These are phyloP conservation scores for Lactarius hengduanensis DNA, from an alignment of 768 basidiomycete species.

Conservation along the genomic window DNA sequence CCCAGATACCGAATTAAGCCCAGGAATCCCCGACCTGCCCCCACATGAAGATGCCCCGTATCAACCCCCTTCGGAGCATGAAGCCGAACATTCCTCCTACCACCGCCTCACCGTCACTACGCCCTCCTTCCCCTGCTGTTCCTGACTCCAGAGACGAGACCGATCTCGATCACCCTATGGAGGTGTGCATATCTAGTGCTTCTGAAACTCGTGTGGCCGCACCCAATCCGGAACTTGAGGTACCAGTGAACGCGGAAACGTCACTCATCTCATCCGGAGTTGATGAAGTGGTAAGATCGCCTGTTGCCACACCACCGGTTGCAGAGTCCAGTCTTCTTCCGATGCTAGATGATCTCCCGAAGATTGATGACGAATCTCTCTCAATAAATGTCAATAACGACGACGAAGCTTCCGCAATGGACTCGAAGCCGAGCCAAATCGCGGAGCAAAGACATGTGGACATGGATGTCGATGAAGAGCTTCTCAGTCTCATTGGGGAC, in stretches of 20 bases:
- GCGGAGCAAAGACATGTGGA: constrained; percentile 39
- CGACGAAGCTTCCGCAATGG: constrained; percentile 6
- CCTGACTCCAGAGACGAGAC: neutral
- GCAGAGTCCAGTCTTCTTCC: neutral
- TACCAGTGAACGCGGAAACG: constrained; percentile 1
- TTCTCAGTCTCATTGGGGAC: constrained; percentile 66
- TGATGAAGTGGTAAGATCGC: neutral
- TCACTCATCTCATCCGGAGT: neutral
- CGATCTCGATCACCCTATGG: neutral
- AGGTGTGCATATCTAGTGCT: neutral
- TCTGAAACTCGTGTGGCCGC: neutral
- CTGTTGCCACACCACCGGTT: neutral
- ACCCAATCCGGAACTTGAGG: neutral
- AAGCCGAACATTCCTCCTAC: neutral
- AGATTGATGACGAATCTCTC: neutral
- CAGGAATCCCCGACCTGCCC: neutral
- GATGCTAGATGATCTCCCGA: constrained; percentile 2
- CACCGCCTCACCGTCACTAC: constrained; percentile 12
- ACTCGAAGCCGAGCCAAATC: constrained; percentile 1
- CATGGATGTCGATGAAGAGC: constrained; percentile 61
- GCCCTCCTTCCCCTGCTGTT: constrained; percentile 2
- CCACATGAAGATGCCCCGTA: constrained; percentile 10
- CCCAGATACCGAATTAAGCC: neutral
- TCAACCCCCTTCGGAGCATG: neutral
- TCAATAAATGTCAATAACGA: constrained; percentile 10